Percentiles rank a stretch among this genome's conserved stretches.
Evolutionary conservation across 2,329 filamentous ascomycete species (phyloP).

Genomic region (Pseudocercospora cruenta): DNA sequence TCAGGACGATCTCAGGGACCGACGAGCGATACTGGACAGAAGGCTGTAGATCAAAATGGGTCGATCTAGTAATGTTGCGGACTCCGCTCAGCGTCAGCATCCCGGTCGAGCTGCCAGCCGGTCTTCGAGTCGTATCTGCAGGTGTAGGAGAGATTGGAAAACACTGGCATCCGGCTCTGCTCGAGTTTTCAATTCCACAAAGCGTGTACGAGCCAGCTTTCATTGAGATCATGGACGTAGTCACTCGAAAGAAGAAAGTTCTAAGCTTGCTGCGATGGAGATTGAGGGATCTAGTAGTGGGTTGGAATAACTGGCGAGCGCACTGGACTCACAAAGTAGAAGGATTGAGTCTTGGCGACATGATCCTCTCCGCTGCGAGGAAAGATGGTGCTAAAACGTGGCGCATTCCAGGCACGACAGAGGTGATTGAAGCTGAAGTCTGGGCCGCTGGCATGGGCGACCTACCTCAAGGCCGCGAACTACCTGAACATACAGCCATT

Average conservation of each 20-base stretch:
- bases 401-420: background rate
- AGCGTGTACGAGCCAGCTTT: background rate
- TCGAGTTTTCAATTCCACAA: background rate
- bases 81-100: background rate
- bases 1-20: background rate
- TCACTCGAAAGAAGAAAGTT: background rate
- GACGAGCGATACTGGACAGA: background rate
- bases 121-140: background rate
- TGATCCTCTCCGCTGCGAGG: background rate
- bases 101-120: background rate
- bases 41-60: background rate
- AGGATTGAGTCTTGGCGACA: background rate
- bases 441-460: background rate
- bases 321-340: background rate
- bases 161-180: background rate
- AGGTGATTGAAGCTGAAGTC: background rate
- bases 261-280: background rate
- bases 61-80: background rate
- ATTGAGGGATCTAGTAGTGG: background rate
- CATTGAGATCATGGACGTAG: background rate
- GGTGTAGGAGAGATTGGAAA: background rate
- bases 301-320: background rate
- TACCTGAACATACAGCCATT: background rate
- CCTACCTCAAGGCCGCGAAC: background rate
- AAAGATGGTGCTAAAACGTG: background rate